Evolutionary conservation across 106 monocot species (phyloP).

Genomic region (Narthecium ossifragum): DNA sequence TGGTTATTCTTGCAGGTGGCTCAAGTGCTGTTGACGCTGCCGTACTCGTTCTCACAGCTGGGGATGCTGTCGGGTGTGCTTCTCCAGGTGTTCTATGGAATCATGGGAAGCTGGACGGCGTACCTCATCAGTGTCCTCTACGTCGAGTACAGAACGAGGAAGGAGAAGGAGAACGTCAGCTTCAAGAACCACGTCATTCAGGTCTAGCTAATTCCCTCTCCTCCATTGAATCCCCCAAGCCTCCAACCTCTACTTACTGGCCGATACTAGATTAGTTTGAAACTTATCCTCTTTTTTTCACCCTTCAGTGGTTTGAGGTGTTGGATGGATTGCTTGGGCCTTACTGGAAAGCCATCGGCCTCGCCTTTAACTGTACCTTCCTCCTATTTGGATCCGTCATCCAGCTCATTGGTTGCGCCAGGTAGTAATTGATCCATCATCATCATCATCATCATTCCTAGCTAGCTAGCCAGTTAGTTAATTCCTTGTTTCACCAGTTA

Average conservation of each 20-base stretch:
- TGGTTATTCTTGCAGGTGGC: conserved; percentile 44
- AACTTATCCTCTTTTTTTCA: no score
- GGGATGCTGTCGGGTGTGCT: conserved; percentile 76
- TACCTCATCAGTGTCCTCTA: conserved; percentile 96
- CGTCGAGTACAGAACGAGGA: conserved; percentile 76
- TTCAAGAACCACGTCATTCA: conserved; percentile 92
- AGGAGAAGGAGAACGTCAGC: conserved; percentile 76
- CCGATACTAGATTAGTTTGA: no score
- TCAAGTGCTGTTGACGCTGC: conserved; percentile 77
- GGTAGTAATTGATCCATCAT: conserved; percentile 13
- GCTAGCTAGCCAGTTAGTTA: no score
- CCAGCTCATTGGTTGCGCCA: conserved; percentile 59
- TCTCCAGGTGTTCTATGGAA: conserved; percentile 82
- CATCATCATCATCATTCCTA: no score
- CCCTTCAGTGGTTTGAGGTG: conserved; percentile 65
- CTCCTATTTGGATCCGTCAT: conserved; percentile 78
- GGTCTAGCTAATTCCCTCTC: conserved; percentile 16
- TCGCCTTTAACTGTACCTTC: conserved; percentile 77
- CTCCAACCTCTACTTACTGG: no score
- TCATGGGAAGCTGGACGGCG: conserved; percentile 93
- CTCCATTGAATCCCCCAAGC: not conserved
- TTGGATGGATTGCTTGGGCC: conserved; percentile 70
- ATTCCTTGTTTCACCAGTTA: no score
- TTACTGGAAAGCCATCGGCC: conserved; percentile 63
- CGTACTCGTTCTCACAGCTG: conserved; percentile 91